Base-by-base conservation (phyloP, 345 rosid species). In the Sisymbrium irio region DNA sequence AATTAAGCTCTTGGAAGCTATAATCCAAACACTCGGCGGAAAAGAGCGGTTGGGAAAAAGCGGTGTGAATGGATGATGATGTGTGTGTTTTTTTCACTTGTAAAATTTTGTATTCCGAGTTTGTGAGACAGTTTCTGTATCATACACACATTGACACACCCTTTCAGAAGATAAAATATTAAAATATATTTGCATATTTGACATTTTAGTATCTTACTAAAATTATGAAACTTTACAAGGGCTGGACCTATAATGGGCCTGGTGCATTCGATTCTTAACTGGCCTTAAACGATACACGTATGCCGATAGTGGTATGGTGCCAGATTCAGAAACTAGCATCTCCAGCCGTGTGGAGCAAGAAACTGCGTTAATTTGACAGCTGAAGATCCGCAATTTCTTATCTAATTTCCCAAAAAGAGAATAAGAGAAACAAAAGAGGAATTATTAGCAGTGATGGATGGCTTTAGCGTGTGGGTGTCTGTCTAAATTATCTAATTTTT, bases 1-100 rank as follows among this genome's bases (percentile, higher is more conserved):
- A 71, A 88, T 89, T 53, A 91, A 94, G 66, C 97, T 94, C 51
- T 82, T 94, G 78, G 96, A 94, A 83, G 95, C 98, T 39, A 91
- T 94, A 72, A 87, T 91, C 81, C 98, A 88, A 79, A 94, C 98
- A 9, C 86, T 94, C 7, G 96, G 97, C 10, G 93, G 92, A 20
- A 91, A 80, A 68, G 89, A 83, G 20, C 78, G 72, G 8, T 17
- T 58, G 55, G 62, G 35, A 47, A 64, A 40, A 4, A 76, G 74
- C 25, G 46, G 61, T 46, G 22, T 19, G 40, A 75, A 44, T 42
- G 56, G 49, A 33, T 61, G 69, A 67, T 59, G 15, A 42, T 62
- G 39, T 36, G 27, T 60, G 47, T 62, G 47, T 65, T 12, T 41
- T 25, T 11, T 0, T 3, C 59, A 9, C 20, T 65, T 75, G 74